Base-by-base conservation (phyloP, 148 eudicot genomes). In the Chenopodium suecicum region DNA sequence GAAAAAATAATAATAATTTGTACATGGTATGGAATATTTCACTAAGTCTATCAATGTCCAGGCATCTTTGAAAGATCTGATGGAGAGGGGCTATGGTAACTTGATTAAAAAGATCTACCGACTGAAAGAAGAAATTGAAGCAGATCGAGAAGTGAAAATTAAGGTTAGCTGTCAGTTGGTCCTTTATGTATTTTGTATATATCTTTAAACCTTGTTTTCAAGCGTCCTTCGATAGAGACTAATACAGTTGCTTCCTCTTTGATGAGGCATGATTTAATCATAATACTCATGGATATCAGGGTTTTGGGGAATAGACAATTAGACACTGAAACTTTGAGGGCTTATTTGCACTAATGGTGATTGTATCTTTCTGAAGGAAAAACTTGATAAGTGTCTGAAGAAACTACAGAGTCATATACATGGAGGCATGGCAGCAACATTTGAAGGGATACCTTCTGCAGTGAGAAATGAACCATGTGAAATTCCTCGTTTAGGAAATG, bases 111-210 rank as follows among this genome's bases (percentile, higher is more conserved):
- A 87, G 83, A 88, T 90, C 79, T 80, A 82, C 65, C 88, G 83
- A 74, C 83, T 96, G 86, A 89, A 88, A 83, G 84, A 84, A 82
- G 89, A 94, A 82, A 91, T 96, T 85, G 93, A 90, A 80, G 87
- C 86, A 41, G 90, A 90, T 29, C 92, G 95, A 85, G 74, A 82
- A 66, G 70, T 64, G 83, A 83, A 83, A 48, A 62, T 96, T 82
- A 75, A 84, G 89, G 99, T 96, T 87, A 87, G 86, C 52, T 68
- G 44, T 47, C 65, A 69, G 25, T 13, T 63, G 41, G 77, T 71
- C 70, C 8, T 25, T 71, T 56, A 19, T 64, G 66, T 41, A 19
- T 60, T 65, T 47, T 62, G 32, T 13, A 12, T 16, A n/a, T 54
- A 73, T 47, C 44, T 60, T 46, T 44, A 29, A 11, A 52, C 1